These are phyloP conservation scores for Camellia japonica DNA, from an alignment of 148 eudicot genomes.

Conservation along the genomic window DNA sequence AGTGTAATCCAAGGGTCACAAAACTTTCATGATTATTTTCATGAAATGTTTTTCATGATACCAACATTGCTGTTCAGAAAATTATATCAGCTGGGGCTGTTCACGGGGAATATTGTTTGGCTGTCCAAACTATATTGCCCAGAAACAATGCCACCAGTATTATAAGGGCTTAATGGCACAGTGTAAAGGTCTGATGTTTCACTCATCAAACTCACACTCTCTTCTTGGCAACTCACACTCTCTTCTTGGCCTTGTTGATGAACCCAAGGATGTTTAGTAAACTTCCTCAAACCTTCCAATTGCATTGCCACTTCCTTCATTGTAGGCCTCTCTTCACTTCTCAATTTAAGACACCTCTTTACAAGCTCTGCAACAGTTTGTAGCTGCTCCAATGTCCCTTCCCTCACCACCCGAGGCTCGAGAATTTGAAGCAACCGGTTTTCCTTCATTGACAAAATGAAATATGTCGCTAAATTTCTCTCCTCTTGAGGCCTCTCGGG, in stretches of 20 bases:
- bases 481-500: slow-evolving; percentile 7
- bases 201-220: not conserved
- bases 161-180: not conserved
- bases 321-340: slow-evolving; percentile 18
- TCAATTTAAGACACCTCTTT: slow-evolving; percentile 13
- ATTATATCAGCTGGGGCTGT: not conserved
- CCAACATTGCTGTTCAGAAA: too few species aligned
- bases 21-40: too few species aligned
- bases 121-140: not conserved
- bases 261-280: slow-evolving; percentile 11
- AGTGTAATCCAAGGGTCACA: too few species aligned
- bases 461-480: slow-evolving; percentile 16
- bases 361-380: slow-evolving; percentile 15
- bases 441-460: slow-evolving; percentile 9
- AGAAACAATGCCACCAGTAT: not conserved
- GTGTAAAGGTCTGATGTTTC: slow-evolving; percentile 9
- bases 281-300: slow-evolving; percentile 14
- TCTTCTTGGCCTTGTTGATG: not conserved
- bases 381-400: slow-evolving; percentile 19
- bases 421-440: slow-evolving; percentile 14
- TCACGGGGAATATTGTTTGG: too few species aligned
- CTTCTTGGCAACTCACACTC: not conserved
- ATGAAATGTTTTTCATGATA: too few species aligned
- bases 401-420: slow-evolving; percentile 13
- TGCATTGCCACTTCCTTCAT: slow-evolving; percentile 26